phyloP scores from a whole-genome alignment of 495 filamentous ascomycete species.

The Evernia prunastri region DNA sequence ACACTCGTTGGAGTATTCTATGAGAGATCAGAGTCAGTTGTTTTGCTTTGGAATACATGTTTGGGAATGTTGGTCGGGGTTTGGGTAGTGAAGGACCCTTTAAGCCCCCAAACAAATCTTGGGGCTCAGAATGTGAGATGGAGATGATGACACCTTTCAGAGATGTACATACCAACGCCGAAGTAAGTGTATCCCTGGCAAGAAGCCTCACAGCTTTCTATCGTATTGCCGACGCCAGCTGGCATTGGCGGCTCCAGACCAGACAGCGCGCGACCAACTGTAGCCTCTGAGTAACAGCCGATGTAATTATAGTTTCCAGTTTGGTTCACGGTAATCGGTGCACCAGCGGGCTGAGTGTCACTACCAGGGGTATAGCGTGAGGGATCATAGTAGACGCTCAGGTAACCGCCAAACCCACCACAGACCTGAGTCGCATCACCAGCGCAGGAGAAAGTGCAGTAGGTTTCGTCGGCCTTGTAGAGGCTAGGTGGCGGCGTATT shows the following conservation, averaged over 20 bases:
- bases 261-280: not conserved
- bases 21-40: constrained; percentile 25
- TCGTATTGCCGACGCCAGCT: not conserved
- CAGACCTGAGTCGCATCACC: not conserved
- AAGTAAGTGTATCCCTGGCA: not conserved
- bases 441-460: not conserved
- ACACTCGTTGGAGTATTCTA: constrained; percentile 36
- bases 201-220: not conserved
- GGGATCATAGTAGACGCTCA: not conserved
- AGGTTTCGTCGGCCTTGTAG: not conserved
- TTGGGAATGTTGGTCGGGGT: too few species aligned
- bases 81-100: not conserved
- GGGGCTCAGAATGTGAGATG: not conserved
- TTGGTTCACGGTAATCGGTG: not conserved
- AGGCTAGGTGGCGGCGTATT: not conserved
- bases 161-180: not conserved
- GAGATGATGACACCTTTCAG: not conserved
- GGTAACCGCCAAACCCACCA: not conserved
- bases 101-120: not conserved
- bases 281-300: not conserved
- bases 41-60: not conserved
- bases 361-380: not conserved
- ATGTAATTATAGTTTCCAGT: not conserved
- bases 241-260: not conserved
- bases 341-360: not conserved